Evolutionary conservation across 2,329 filamentous ascomycete species (phyloP), one percentile per base, ranked within the genome.

Genomic region (Fusarium nurragi): DNA sequence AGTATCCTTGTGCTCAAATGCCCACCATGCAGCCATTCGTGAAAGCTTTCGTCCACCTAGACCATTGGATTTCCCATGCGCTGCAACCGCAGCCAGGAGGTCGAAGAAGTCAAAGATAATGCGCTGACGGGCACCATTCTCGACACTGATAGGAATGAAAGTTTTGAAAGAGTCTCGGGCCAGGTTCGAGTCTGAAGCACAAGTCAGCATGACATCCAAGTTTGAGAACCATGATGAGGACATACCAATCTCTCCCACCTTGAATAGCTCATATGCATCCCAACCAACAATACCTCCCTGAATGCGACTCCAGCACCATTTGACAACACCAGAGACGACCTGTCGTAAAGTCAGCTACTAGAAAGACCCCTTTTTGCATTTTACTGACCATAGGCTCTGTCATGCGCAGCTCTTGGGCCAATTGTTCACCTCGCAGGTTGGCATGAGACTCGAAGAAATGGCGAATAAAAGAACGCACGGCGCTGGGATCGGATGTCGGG

Each of bases 31-130:
- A 37, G 94, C 95, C 85, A 97, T 92, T 68, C 95, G 88, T 11
- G 95, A 98, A 52, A 99, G 85, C 77, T 98, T 98, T 65, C 94
- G 88, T 23, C 95, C 95, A 60, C 93, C 92, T 64, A 99, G 87
- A 39, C 95, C 95, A 76, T 99, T 99, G 52, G 83, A 88, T 80
- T 98, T 98, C 68, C 92, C 92, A 73, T 97, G 92, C 14, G 95
- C 95, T 30, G 95, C 94, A 70, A 97, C 88, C 9, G 94, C 93
- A 5, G 94, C 89, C 40, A 99, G 80, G 1, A 99, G 87, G 71
- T 98, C 94, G 78, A 98, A 99, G 78, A 97, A 98, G 78, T 97
- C 92, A 73, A 96, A 94, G 56, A 97, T 94, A 74, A 99, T 97
- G 72, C 88, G 90, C 45, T 91, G 90, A 49, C 93, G 90, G 25